These are phyloP conservation scores for Sutorius eximius DNA, from an alignment of 1,284 basidiomycete genomes.

Conservation along the genomic window DNA sequence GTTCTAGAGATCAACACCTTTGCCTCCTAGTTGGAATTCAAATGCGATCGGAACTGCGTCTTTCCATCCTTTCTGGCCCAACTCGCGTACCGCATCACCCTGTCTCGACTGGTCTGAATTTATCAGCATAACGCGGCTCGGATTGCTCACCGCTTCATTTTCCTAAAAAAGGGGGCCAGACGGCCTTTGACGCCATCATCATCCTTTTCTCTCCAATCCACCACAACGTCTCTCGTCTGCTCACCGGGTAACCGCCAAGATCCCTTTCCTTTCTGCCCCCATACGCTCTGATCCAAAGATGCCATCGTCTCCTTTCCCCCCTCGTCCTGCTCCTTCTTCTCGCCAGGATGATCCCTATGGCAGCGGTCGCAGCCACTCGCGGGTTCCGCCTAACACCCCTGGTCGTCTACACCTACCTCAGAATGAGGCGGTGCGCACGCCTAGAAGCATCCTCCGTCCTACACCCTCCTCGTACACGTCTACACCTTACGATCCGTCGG, in stretches of 20 bases:
- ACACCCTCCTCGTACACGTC: not conserved
- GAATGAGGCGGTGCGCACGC: constrained; percentile 12
- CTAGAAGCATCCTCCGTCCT: constrained; percentile 24
- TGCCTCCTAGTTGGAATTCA: constrained; percentile 10
- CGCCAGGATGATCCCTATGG: constrained; percentile 8
- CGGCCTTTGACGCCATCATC: not conserved
- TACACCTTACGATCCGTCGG: constrained; percentile 3
- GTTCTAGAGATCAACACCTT: constrained; percentile 2
- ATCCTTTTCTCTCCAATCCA: constrained; percentile 3
- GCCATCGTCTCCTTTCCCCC: constrained; percentile 22
- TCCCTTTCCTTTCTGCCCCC: not conserved
- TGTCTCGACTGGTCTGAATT: constrained; percentile 14
- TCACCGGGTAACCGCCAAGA: not conserved
- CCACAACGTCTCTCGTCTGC: not conserved
- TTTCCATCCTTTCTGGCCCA: not conserved
- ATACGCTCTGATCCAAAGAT: constrained; percentile 7
- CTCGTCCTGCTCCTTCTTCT: constrained; percentile 12
- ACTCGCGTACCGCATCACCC: not conserved
- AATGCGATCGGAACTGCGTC: constrained; percentile 15
- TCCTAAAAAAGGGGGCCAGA: not conserved
- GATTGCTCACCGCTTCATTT: not conserved
- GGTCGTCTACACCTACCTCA: constrained; percentile 1
- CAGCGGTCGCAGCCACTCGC: constrained; percentile 1
- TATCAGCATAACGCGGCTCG: not conserved
- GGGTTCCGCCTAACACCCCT: not conserved